Evolutionary conservation across 192 early-diverging fungal genomes (phyloP).

Genomic region (Bifiguratus adelaidae): DNA sequence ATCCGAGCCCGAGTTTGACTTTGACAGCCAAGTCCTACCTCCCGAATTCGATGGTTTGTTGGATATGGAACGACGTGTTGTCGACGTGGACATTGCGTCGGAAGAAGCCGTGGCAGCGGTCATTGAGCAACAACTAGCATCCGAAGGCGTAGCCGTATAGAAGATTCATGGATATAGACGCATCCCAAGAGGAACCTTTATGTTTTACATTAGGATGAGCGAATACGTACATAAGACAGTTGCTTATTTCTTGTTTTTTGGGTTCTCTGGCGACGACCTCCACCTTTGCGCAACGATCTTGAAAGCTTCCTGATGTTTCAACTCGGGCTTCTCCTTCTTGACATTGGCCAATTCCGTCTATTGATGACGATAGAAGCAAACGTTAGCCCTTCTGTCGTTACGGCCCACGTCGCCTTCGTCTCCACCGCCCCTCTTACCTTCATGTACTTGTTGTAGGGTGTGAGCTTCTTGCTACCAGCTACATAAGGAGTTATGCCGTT

Average conservation of each 20-base stretch:
- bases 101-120: constrained; percentile 34
- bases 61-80: constrained; percentile 57
- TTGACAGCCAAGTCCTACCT: constrained; percentile 47
- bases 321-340: background rate
- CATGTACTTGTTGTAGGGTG: too few relatives aligned
- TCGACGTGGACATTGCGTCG: constrained; percentile 34
- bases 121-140: constrained; percentile 35
- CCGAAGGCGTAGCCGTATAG: constrained; percentile 21
- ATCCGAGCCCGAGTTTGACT: constrained; percentile 32
- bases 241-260: background rate
- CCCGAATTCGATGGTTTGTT: constrained; percentile 57
- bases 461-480: too few relatives aligned
- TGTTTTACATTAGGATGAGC: too few relatives aligned
- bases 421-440: too few relatives aligned
- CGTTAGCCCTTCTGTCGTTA: too few relatives aligned
- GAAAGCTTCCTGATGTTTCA: background rate
- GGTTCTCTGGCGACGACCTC: background rate
- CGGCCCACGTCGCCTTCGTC: too few relatives aligned
- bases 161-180: too few relatives aligned
- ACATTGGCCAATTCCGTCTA: background rate
- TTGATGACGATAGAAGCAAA: background rate
- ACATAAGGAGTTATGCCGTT: too few relatives aligned
- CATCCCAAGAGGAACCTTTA: too few relatives aligned
- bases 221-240: too few relatives aligned
- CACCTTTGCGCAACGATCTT: constrained; percentile 1